A percentile compares a stretch with the other conserved stretches of the same genome.
Conservation (phyloP, 2,329 filamentous ascomycete species). For the Neofusicoccum ribis region DNA sequence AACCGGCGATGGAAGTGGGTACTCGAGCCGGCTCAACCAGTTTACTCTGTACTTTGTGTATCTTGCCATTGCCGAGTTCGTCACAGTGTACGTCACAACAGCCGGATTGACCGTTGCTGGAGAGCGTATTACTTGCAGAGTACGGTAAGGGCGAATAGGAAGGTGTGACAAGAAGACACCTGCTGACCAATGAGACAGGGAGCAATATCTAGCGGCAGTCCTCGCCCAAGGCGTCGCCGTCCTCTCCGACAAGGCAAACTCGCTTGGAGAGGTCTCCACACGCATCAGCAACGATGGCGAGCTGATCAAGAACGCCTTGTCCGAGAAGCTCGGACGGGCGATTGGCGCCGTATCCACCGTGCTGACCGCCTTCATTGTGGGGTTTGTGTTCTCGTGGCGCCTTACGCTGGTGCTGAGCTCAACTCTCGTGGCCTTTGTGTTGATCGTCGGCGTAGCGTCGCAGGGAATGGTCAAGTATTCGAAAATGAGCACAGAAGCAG, state of each 20-base stretch:
- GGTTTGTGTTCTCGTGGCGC: slow-evolving; percentile 5
- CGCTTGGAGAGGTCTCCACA: slow-evolving; percentile 80
- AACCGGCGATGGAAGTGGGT: slow-evolving; percentile 25
- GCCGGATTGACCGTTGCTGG: slow-evolving; percentile 74
- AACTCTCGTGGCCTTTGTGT: slow-evolving; percentile 1
- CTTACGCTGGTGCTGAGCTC: slow-evolving; percentile 7
- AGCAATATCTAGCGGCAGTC: slow-evolving; percentile 67
- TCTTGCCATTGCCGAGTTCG: slow-evolving; percentile 28
- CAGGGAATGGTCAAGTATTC: slow-evolving; percentile 2
- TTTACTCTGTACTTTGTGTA: slow-evolving; percentile 42
- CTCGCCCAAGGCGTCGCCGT: slow-evolving; percentile 22
- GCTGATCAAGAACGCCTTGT: slow-evolving; percentile 84
- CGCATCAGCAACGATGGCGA: slow-evolving; percentile 94
- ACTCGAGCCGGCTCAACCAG: slow-evolving; percentile 31
- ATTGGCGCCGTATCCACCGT: slow-evolving; percentile 69
- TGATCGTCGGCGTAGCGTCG: background rate
- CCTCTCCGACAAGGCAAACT: slow-evolving; percentile 72
- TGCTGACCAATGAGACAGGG: slow-evolving; percentile 44
- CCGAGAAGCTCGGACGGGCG: slow-evolving; percentile 51
- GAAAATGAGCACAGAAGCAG: slow-evolving; percentile 58
- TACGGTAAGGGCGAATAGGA: slow-evolving; percentile 26
- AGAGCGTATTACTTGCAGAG: slow-evolving; percentile 45
- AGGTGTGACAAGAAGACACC: too few relatives aligned
- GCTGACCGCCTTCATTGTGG: slow-evolving; percentile 68
- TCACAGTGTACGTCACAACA: slow-evolving; percentile 56